Evolutionary conservation across 2,329 filamentous ascomycete species (phyloP), one percentile per base, ranked within the genome.

Genomic region (Fusarium subglutinans): DNA sequence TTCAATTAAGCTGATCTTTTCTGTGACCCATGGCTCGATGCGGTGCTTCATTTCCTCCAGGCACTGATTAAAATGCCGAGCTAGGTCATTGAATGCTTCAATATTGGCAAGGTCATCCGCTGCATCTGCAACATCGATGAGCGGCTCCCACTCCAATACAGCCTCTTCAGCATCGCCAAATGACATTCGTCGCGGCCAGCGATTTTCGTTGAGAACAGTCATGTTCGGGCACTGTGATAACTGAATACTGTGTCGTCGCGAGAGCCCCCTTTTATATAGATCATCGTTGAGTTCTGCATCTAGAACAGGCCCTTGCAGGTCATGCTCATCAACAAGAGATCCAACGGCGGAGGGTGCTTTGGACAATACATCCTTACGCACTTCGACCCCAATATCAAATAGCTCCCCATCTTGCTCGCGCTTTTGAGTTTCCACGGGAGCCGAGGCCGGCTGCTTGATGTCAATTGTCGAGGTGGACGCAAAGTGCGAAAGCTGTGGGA

Each of bases 151-250:
- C 22, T 83, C 85, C 3, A 95, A 83, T 13, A 95, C 83, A n/a
- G 91, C 92, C 69, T 94, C 92, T 82, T 94, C 92, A 3, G 92
- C 93, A 50, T 92, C 87, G 66, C 91, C 91, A 80, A 95, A 95
- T 8, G 93, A 95, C 72, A 95, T 86, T 48, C 92, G 89, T 4
- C 93, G 90, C 3, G 92, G 90, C 89, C 91, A 94, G 65, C 89
- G 89, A 35, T 86, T 86, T 70, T 93, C 90, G 69, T 90, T 87
- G 4, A 84, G 81, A 12, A 69, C 72, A 4, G 65, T 82, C 59
- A 75, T 80, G 37, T 80, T 77, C 33, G 76, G 68, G 8, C 80
- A 66, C 13, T 79, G 80, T 2, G 80, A 77, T 5, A 80, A 79
- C 9, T 85, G 83, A 44, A 90, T 81, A 76, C 90, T 92, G 76